Base-by-base conservation (phyloP, 805 yeast species). In the Saturnispora serradocipensis region DNA sequence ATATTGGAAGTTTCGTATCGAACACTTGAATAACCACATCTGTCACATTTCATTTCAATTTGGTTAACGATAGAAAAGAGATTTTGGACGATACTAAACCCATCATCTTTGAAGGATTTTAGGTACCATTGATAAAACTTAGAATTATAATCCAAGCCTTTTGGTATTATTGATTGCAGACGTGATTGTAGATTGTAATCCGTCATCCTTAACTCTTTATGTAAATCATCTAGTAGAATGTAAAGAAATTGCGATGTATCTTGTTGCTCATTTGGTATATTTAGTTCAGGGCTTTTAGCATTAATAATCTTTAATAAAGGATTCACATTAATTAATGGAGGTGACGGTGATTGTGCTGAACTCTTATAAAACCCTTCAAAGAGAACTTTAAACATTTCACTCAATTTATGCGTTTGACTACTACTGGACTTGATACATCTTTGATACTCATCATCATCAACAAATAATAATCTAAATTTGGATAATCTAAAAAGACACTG, bases 161-260 rank as follows among this genome's bases (percentile, higher is more conserved):
- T 45, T 34, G 52, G 52, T 39, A 62, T 61, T 20, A 62, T 60
- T 4, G 59, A 55, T 43, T 59, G 58, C 7, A 40, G 36, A 8
- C 49, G 47, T 32, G 64, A 57, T 43, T 59, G 59, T 18, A 48
- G 51, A 0, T 60, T 59, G 8, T 60, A 59, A 30, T 61, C 64
- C 16, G n/a, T 43, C 9, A 49, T 11, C 39, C 59, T 61, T 50
- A 85, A 63, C 59, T 86, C 95, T 46, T 81, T 81, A 62, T 86
- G 91, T 11, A 86, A 63, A 55, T 80, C 73, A 60, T 83, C 90
- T 56, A 86, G 67, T 10, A 85, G 56, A 54, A 85, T 78, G 62
- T 84, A 72, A 43, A 86, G 65, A 59, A 84, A 84, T 58, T 86
- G 93, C 50, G 86, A 88, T 1, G 90, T 82, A 63, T 86, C 95